phyloP scores from a whole-genome alignment of 495 filamentous ascomycete species.

The Podospora fimiseda region DNA sequence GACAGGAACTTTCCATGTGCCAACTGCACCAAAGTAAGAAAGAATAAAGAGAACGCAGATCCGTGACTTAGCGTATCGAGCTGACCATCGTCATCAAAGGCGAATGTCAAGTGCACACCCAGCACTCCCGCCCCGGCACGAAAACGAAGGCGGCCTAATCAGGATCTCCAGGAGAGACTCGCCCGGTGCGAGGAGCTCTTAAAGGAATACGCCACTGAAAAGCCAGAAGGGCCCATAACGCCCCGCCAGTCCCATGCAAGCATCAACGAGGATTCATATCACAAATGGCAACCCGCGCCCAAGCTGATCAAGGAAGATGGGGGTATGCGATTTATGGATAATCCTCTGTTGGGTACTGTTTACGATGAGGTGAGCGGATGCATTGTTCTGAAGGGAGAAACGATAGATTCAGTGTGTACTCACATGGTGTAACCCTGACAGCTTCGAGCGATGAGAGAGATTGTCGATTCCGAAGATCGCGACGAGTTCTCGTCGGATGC shows the following conservation, averaged over 20 bases:
- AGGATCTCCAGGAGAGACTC: slow-evolving; percentile 43
- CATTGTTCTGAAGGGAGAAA: neutral
- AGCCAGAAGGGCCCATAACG: slow-evolving; percentile 22
- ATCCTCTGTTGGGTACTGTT: slow-evolving; percentile 33
- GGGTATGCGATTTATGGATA: slow-evolving; percentile 41
- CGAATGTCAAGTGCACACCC: slow-evolving; percentile 40
- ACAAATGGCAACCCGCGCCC: slow-evolving; percentile 31
- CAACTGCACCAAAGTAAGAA: slow-evolving; percentile 52
- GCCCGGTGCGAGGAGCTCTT: slow-evolving; percentile 44
- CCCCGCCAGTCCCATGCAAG: slow-evolving; percentile 9
- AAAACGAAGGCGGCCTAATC: slow-evolving; percentile 42
- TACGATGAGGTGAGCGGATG: slow-evolving; percentile 36
- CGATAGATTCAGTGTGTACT: neutral
- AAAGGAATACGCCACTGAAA: slow-evolving; percentile 38
- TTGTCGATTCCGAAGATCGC: slow-evolving; percentile 37
- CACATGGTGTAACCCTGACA: slow-evolving; percentile 10
- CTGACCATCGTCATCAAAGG: slow-evolving; percentile 21
- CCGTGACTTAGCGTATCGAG: slow-evolving; percentile 15
- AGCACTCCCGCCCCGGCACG: slow-evolving; percentile 43
- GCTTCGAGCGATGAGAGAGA: slow-evolving; percentile 43
- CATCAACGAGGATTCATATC: slow-evolving; percentile 21
- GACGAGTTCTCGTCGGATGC: slow-evolving; percentile 17
- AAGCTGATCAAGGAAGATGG: slow-evolving; percentile 42
- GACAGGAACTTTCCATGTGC: slow-evolving; percentile 59
- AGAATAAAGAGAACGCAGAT: too few species aligned